Evolutionary conservation across 768 basidiomycete species (phyloP).

Genomic region (Porphyrellus cyaneotinctus): DNA sequence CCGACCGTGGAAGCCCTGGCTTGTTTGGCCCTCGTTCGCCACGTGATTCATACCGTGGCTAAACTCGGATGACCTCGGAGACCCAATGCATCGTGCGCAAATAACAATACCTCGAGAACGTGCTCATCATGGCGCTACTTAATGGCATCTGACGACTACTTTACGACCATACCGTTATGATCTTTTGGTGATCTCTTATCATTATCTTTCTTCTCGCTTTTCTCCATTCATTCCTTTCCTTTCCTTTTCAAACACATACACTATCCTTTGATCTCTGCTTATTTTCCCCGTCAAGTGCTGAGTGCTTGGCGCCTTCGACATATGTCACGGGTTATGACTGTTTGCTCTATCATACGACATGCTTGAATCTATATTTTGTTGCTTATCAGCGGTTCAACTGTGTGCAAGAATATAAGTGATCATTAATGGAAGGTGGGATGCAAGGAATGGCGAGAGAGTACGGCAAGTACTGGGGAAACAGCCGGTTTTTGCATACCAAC

Average conservation of each 20-base stretch:
- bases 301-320: neutral
- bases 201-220: constrained; percentile 19
- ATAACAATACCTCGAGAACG: neutral
- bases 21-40: constrained; percentile 80
- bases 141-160: constrained; percentile 20
- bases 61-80: neutral
- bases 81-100: neutral
- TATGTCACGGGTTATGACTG: neutral
- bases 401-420: no score
- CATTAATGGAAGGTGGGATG: no score
- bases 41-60: constrained; percentile 33
- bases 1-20: constrained; percentile 56
- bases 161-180: constrained; percentile 8
- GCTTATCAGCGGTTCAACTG: neutral
- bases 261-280: neutral
- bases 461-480: no score
- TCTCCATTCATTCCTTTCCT: constrained; percentile 5
- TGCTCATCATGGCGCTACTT: neutral
- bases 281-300: neutral
- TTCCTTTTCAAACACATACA: neutral
- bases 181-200: constrained; percentile 16
- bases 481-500: no score
- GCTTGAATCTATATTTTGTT: constrained; percentile 20
- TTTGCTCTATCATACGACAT: constrained; percentile 13
- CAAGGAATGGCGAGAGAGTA: no score